Percentiles rank a stretch among this genome's conserved stretches.
phyloP scores from a whole-genome alignment of 768 basidiomycete genomes.

The Rhodotorula graminis region DNA sequence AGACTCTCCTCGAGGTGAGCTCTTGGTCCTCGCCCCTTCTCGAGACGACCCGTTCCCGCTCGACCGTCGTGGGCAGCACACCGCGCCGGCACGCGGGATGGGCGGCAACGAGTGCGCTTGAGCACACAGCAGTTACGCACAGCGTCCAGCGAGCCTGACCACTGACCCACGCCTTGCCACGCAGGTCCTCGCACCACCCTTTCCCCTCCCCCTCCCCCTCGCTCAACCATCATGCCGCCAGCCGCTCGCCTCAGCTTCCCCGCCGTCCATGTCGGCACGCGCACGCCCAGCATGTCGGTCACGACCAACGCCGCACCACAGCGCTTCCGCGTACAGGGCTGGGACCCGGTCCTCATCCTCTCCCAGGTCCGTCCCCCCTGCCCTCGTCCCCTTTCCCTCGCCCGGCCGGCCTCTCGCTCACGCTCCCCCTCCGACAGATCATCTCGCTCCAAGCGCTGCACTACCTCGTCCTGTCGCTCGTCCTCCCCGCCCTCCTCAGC shows the following conservation, averaged over 20 bases:
- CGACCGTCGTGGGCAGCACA: too few species aligned
- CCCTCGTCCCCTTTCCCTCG: not conserved
- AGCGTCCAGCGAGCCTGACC: too few species aligned
- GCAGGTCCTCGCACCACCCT: not conserved
- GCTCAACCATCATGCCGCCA: constrained; percentile 14
- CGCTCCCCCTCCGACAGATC: constrained; percentile 57
- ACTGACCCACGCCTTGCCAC: not conserved
- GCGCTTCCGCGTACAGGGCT: constrained; percentile 52
- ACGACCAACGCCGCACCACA: constrained; percentile 15
- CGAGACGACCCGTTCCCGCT: too few species aligned
- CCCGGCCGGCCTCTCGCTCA: not conserved
- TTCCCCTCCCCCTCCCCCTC: not conserved
- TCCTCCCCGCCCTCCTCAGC: constrained; percentile 72
- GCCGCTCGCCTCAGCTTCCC: constrained; percentile 32
- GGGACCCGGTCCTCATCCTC: constrained; percentile 84
- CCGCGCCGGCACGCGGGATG: too few species aligned
- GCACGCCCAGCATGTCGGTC: constrained; percentile 9
- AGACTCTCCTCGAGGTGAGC: too few species aligned
- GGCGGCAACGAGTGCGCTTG: too few species aligned
- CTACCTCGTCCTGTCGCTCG: constrained; percentile 78
- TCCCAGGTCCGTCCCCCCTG: constrained; percentile 61
- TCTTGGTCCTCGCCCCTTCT: too few species aligned
- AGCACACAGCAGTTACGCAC: too few species aligned
- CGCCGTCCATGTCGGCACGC: not conserved
- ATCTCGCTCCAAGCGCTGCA: constrained; percentile 87